Evolutionary conservation across 768 basidiomycete species (phyloP).

Genomic region (Tulasnella calospora): DNA sequence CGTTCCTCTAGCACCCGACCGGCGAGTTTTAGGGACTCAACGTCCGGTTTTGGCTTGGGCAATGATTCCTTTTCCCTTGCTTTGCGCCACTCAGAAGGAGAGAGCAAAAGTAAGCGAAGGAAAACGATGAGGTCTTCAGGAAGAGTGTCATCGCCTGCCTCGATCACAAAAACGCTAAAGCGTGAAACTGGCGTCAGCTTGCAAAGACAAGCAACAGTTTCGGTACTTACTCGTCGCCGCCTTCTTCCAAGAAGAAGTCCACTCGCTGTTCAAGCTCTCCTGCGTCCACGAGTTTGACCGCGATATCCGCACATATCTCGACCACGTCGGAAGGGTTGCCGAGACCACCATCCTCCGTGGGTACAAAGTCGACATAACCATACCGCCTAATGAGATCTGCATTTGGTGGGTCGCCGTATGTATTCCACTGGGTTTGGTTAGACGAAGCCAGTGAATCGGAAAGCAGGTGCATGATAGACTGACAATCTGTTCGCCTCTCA

Average conservation of each 20-base stretch:
- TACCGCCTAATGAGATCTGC: constrained; percentile 90
- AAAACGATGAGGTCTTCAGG: constrained; percentile 61
- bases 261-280: constrained; percentile 51
- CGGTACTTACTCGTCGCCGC: constrained; percentile 69
- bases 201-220: constrained; percentile 25
- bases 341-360: constrained; percentile 40
- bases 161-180: constrained; percentile 53
- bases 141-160: constrained; percentile 45
- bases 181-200: constrained; percentile 7
- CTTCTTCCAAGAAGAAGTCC: constrained; percentile 91
- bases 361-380: constrained; percentile 81
- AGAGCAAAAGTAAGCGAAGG: constrained; percentile 55
- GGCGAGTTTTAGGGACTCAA: constrained; percentile 45
- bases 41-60: constrained; percentile 65
- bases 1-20: constrained; percentile 49
- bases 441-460: not conserved
- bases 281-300: constrained; percentile 45
- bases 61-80: constrained; percentile 58
- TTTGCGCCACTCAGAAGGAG: constrained; percentile 56
- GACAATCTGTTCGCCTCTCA: constrained; percentile 82
- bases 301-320: constrained; percentile 68
- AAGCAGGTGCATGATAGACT: constrained; percentile 31
- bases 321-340: constrained; percentile 80
- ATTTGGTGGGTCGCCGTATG: constrained; percentile 90
- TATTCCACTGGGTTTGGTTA: constrained; percentile 67